Base-by-base conservation (phyloP, 345 rosid species). In the Eucalyptus cladocalyx region DNA sequence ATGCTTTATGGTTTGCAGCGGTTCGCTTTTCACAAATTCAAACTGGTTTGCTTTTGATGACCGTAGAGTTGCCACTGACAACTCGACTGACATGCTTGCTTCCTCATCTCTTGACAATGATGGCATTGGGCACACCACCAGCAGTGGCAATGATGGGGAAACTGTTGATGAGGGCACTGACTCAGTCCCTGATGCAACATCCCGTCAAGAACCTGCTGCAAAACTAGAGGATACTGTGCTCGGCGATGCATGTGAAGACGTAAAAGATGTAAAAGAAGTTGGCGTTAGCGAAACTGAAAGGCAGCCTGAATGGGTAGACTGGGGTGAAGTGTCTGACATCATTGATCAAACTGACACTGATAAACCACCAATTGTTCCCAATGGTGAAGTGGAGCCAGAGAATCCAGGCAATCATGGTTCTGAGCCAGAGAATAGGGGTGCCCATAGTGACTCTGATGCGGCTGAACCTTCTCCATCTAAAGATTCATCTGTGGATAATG, bases 41-140 rank as follows among this genome's bases (percentile, higher is more conserved):
- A 96, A 97, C 93, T 95, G 99, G 99, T 96, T 96, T 90, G 97
- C 98, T 65, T 96, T 96, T 87, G 96, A 96, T 88, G 99, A 95
- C 91, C 97, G 94, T 65, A 93, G 92, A 91, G 94, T 50, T 91
- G 92, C 94, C 69, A 92, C 88, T 80, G 97, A 95, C 89, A 92
- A 91, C 42, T 93, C 95, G 83, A 86, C 92, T 89, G 95, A 91
- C 88, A 90, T 93, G 19, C 90, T 93, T n/a, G 92, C 95, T 83
- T 96, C 98, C 86, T 92, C 98, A 24, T 94, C 98, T 16, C 95
- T 96, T 58, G 90, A 91, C 90, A 91, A 91, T 89, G 96, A 92
- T 80, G 95, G 47, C 67, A 94, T 87, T 90, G 92, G 65, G 56
- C 91, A 47, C n/a, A 51, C 87, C 81, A 32, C 86, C n/a, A 50